Base-by-base conservation (phyloP, 495 filamentous ascomycete genomes). In the Penicillium arizonense region DNA sequence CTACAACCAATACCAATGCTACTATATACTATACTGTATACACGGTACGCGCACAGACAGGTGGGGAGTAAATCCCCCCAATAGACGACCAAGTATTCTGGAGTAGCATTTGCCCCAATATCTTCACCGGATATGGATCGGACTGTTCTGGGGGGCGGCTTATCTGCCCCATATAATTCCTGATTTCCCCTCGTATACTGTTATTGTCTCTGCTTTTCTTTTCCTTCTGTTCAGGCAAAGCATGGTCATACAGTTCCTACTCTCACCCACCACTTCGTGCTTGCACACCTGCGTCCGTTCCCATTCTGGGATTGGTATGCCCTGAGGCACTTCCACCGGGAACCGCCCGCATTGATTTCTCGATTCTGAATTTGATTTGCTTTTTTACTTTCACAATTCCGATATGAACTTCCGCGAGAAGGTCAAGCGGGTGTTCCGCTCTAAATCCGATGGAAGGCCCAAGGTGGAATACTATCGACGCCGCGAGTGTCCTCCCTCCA, bases 391-490 rank as follows among this genome's bases (percentile, higher is more conserved):
- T 48, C 54, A 13, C 35, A 23, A 13, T 50, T 45, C 33, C 56
- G 52, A 52, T 14, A 76, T 81, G 78, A 66, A 71, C 38, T 68
- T 81, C 51, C 77, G 77, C 13, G 75, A 75, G 14, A 75, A 65
- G 53, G 61, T 78, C 47, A 66, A 59, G 50, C 59, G 64, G 47
- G 69, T 71, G 20, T 74, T 78, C 61, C 69, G 58, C 34, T 72
- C 71, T 54, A 55, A 52, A 18, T 62, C 62, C 21, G 64, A 64
- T 56, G 61, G 64, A 28, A 73, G 55, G 32, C 63, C 72, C 60
- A 79, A 79, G 51, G 67, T 78, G 45, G 74, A 78, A 63, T 78
- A 79, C 55, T 80, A 82, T 57, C 68, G 70, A 42, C 77, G 75
- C 30, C 56, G 69, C 53, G 78, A 81, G 53, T 66, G 76, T 32